Evolutionary conservation across 2,329 filamentous ascomycete species (phyloP), one percentile per base, ranked within the genome.

Genomic region (Elsinoe perseae): DNA sequence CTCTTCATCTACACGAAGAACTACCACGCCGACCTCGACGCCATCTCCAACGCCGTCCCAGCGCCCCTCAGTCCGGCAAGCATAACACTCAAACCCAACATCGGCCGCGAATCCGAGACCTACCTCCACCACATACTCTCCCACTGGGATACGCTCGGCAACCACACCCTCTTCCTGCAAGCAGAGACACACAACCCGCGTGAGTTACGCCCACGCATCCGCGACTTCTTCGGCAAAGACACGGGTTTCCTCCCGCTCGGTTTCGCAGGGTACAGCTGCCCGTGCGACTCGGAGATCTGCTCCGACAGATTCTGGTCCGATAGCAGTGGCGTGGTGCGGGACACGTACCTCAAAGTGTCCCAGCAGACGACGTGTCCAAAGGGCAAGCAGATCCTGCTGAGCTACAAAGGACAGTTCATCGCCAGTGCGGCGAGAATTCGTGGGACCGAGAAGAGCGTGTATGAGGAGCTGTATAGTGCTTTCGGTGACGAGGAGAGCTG

Each of bases 121-220:
- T 77, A 74, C 62, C 69, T 78, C 3, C 64, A 71, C 58, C 76
- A 79, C 59, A 76, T 78, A 30, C 57, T 75, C 3, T 63, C 60
- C 12, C 57, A 65, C 40, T 79, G 72, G 71, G 70, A 76, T 34
- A 61, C 61, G 20, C 68, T 78, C 2, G 71, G 75, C 9, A 65
- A 64, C 10, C 74, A 78, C 50, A 77, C 74, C 0, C 59, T 78
- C 23, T 78, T 78, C 65, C 64, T 77, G 4, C 75, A 78, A 64
- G 75, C 74, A 3, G 68, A 69, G 28, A 59, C 73, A 25, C 67
- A 77, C 59, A 72, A 73, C 38, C 65, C 67, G 27, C 59, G 57
- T 32, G 68, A 72, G 46, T 63, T 73, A 30, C 67, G 67, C 25
- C 62, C 66, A 4, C 69, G 72, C 2, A 62, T 77, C 5, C 60